Conservation (phyloP, 495 filamentous ascomycete genomes). For the Lepraria neglecta region DNA sequence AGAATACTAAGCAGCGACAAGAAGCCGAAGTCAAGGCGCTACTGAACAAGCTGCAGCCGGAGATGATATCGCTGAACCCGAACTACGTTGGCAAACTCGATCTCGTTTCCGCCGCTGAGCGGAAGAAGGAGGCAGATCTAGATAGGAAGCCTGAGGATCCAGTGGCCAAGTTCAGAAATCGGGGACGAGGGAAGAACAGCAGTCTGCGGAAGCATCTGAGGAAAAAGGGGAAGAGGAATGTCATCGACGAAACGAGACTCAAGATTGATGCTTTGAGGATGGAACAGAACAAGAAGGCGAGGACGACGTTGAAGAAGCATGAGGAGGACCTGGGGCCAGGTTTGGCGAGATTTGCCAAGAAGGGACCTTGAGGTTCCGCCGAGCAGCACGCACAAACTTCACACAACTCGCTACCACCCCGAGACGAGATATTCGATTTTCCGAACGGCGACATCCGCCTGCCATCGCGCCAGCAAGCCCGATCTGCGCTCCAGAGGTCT, state of each 20-base stretch:
- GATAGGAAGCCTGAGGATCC: constrained; percentile 65
- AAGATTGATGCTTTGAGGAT: constrained; percentile 62
- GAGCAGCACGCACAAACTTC: no score
- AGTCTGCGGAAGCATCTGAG: constrained; percentile 76
- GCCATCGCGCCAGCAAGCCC: no score
- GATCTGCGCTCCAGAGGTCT: no score
- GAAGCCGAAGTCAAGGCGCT: constrained; percentile 84
- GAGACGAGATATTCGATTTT: no score
- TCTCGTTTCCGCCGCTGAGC: constrained; percentile 63
- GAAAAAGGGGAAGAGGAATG: constrained; percentile 83
- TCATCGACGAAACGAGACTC: constrained; percentile 80
- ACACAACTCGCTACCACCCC: no score
- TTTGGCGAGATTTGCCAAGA: constrained; percentile 60
- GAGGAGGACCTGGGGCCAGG: constrained; percentile 64
- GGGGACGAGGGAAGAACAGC: constrained; percentile 86
- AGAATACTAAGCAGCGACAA: constrained; percentile 84
- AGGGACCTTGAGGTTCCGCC: constrained; percentile 34
- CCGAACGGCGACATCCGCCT: no score
- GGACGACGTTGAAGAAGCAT: constrained; percentile 56
- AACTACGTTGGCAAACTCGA: constrained; percentile 85
- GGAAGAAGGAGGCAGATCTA: constrained; percentile 64
- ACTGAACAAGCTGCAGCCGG: constrained; percentile 88
- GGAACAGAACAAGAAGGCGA: constrained; percentile 53
- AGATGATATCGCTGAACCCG: constrained; percentile 94
- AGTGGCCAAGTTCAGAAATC: constrained; percentile 63